Base-by-base conservation (phyloP, 169 alveolate genomes). In the Plasmodium malariae region DNA sequence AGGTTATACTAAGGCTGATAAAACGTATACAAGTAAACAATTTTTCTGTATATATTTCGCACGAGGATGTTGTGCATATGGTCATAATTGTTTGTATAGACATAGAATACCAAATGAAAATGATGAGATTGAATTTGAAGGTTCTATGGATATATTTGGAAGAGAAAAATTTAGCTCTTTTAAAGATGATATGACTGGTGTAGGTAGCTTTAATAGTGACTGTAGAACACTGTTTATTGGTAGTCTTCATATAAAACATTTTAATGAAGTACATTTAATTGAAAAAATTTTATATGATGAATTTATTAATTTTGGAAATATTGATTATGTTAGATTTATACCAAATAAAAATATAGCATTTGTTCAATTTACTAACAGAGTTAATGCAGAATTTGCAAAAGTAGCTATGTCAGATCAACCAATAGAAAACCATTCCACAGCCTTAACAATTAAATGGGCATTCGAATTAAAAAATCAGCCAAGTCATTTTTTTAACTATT, bases 341-440 rank as follows among this genome's bases (percentile, higher is more conserved):
- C 98, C 98, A 36, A 92, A 92, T 24, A 98, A 98, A 90, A 96
- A 98, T 67, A 94, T 97, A 45, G 99, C 99, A 3, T 98, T 97
- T 87, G 96, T 98, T 34, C 97, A 98, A 68, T 99, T 95, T 89
- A 94, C 94, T n/a, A 98, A 97, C 63, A 90, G 99, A 74, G 98
- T 98, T 28, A 97, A 94, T 74, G 99, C 99, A 0, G 99, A 99
- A 94, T 98, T 98, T 90, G 99, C 99, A 0, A 99, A 98, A 91
- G 99, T 98, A 76, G 99, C 99, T 0, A 98, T 99, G 99, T 96
- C 97, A 40, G 98, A 98, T 65, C 99, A 98, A 74, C 96, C 98
- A 0, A 73, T 98, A 48, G 98, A 95, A 30, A 96, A 93, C 43
- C 97, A 97, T 24, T 92, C 95, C 43, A 91, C 94, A 0, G 99